A percentile compares a stretch with the other conserved stretches of the same genome.
Conservation (phyloP, 371 early-diverging fungal genomes). For the Mortierella sp. region DNA sequence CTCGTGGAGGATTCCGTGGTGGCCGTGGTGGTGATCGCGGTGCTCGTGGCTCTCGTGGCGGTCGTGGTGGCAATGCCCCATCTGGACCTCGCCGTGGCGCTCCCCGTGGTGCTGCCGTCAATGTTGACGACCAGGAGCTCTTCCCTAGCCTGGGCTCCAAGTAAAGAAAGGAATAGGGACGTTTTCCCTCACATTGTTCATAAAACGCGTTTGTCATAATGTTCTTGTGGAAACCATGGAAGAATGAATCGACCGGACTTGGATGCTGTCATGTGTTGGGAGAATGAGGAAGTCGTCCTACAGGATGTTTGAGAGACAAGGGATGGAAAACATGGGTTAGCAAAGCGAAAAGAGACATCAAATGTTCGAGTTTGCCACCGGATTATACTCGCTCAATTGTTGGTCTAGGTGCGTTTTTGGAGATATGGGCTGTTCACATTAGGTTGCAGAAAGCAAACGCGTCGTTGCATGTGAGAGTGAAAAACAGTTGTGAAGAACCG, state of each 20-base stretch:
- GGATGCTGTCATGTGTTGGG: not conserved
- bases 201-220: slow-evolving; percentile 7
- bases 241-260: too few relatives aligned
- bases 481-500: too few relatives aligned
- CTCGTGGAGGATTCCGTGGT: slow-evolving; percentile 41
- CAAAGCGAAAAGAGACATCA: too few relatives aligned
- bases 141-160: slow-evolving; percentile 83
- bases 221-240: not conserved
- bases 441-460: too few relatives aligned
- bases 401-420: not conserved
- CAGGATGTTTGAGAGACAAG: not conserved
- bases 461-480: too few relatives aligned
- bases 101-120: slow-evolving; percentile 62
- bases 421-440: too few relatives aligned
- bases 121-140: slow-evolving; percentile 76
- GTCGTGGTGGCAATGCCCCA: slow-evolving; percentile 49
- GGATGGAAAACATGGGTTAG: not conserved
- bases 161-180: slow-evolving; percentile 44
- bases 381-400: too few relatives aligned
- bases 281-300: too few relatives aligned
- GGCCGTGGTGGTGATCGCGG: slow-evolving; percentile 53
- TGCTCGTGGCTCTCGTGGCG: slow-evolving; percentile 53
- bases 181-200: not conserved
- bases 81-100: slow-evolving; percentile 51
- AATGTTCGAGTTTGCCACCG: too few relatives aligned